Percentiles rank a stretch among this genome's conserved stretches.
Conservation (phyloP, 257 asterid species). For the Rubia yunnanensis region DNA sequence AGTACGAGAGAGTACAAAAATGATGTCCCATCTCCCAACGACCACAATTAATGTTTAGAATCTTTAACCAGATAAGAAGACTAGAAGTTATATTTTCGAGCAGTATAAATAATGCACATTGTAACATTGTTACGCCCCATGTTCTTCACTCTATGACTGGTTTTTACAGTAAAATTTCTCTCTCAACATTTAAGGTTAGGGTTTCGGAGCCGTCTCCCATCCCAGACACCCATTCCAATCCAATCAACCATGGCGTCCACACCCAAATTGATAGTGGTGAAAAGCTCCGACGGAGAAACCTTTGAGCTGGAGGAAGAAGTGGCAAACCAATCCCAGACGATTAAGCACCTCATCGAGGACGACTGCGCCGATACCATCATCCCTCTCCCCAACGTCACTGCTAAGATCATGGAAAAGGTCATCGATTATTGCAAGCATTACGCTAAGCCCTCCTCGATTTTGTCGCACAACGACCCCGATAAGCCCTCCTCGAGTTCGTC, state of each 20-base stretch:
- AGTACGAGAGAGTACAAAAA: too few relatives aligned
- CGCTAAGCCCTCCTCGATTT: constrained; percentile 16
- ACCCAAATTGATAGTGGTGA: constrained; percentile 18
- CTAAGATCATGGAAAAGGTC: constrained; percentile 32
- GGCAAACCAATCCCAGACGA: constrained; percentile 29
- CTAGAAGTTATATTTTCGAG: too few relatives aligned
- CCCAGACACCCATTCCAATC: not conserved
- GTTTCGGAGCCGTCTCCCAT: not conserved
- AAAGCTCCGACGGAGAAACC: constrained; percentile 32
- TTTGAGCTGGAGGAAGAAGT: constrained; percentile 31
- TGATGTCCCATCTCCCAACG: too few relatives aligned
- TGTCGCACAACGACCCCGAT: not conserved
- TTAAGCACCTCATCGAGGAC: constrained; percentile 32
- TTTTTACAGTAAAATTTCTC: too few relatives aligned
- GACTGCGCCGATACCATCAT: constrained; percentile 25
- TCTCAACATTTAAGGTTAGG: not conserved
- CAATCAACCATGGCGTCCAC: not conserved
- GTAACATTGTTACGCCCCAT: too few relatives aligned
- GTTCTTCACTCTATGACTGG: too few relatives aligned
- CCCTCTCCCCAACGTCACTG: constrained; percentile 33
- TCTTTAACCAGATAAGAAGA: too few relatives aligned
- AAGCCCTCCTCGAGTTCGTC: not conserved
- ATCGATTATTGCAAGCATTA: constrained; percentile 38
- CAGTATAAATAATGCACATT: not conserved
- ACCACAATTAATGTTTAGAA: too few relatives aligned